Percentiles rank a stretch among this genome's conserved stretches.
Conservation (phyloP, 176 grass and related monocot genomes). For the Cenchrus purpureus region DNA sequence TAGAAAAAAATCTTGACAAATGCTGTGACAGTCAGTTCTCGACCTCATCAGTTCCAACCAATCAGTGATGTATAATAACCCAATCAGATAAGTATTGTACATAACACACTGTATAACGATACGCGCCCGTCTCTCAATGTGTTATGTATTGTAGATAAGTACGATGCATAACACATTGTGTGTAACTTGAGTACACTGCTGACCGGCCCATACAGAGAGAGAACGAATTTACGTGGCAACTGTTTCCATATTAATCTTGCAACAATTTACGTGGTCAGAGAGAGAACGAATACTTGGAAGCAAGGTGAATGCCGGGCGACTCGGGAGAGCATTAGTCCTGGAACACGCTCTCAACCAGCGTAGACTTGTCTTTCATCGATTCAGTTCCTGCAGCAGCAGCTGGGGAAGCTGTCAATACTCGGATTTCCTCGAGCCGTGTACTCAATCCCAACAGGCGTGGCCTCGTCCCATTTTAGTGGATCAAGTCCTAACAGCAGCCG, state of each 20-base stretch:
- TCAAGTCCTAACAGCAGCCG: not conserved
- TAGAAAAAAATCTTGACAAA: too few species aligned
- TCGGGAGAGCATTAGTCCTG: not conserved
- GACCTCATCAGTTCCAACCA: too few species aligned
- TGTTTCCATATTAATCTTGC: not conserved
- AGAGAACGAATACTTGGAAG: slow-evolving; percentile 13
- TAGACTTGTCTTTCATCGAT: not conserved
- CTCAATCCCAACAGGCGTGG: not conserved
- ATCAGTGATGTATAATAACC: too few species aligned
- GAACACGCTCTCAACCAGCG: not conserved
- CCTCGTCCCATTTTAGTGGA: not conserved
- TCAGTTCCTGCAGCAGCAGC: not conserved
- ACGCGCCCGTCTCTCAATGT: too few species aligned
- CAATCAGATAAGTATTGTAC: too few species aligned
- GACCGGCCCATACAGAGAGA: too few species aligned
- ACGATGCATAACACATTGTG: too few species aligned
- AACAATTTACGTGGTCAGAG: slow-evolving; percentile 12
- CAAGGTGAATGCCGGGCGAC: not conserved
- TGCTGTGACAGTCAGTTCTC: too few species aligned
- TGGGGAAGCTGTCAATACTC: not conserved
- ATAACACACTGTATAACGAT: too few species aligned
- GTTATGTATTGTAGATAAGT: too few species aligned
- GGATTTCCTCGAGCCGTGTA: not conserved
- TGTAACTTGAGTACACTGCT: too few species aligned
- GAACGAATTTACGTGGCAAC: too few species aligned